A percentile compares a stretch with the other conserved stretches of the same genome.
phyloP scores from a whole-genome alignment of 176 grass and related monocot species.

The Rhynchospora pubera region DNA sequence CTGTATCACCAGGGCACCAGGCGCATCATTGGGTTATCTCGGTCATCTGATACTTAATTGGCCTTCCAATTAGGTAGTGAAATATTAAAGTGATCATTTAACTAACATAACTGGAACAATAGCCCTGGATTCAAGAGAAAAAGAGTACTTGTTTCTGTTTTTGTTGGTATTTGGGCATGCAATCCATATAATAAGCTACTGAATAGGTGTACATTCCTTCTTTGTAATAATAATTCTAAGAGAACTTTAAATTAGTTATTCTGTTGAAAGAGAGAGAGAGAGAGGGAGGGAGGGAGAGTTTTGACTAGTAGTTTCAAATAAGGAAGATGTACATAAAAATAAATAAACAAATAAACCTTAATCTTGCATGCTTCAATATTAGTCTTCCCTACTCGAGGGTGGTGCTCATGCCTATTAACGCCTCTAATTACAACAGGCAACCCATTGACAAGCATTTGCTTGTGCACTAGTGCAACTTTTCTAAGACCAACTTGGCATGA shows the following conservation, averaged over 20 bases:
- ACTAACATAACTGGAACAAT: neutral
- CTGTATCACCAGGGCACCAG: neutral
- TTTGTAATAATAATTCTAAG: neutral
- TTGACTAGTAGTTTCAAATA: neutral
- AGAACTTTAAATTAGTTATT: neutral
- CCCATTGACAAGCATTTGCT: slow-evolving; percentile 95
- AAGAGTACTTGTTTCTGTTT: neutral
- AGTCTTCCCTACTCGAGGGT: slow-evolving; percentile 87
- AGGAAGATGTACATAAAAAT: neutral
- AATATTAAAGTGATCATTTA: neutral
- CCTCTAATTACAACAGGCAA: slow-evolving; percentile 76
- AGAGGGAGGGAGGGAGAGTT: neutral
- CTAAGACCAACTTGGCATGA: slow-evolving; percentile 94
- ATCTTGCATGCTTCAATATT: slow-evolving; percentile 98
- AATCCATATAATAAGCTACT: neutral
- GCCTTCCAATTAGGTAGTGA: neutral
- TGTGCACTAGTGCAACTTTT: slow-evolving; percentile 59
- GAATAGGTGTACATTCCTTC: neutral
- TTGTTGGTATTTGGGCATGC: neutral
- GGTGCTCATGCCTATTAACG: slow-evolving; percentile 94
- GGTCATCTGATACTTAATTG: too few relatives aligned
- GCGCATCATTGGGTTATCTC: neutral
- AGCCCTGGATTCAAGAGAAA: neutral
- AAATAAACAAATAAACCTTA: slow-evolving; percentile 62
- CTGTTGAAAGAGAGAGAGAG: neutral